A percentile compares a stretch with the other conserved stretches of the same genome.
Evolutionary conservation across 169 alveolate species (phyloP).

Genomic region (Plasmodium cynomolgi): DNA sequence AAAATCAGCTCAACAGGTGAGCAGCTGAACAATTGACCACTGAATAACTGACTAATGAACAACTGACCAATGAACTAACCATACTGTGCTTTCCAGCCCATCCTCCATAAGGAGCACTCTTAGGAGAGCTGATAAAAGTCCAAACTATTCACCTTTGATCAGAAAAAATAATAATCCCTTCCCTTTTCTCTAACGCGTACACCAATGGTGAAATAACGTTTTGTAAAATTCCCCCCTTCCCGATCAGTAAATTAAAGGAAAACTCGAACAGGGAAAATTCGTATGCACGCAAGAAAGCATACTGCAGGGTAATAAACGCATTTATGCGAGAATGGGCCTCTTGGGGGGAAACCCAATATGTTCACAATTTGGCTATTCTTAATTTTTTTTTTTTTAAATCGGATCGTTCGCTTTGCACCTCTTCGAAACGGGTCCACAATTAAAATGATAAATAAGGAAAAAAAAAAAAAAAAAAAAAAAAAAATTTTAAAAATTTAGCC

Average conservation of each 20-base stretch:
- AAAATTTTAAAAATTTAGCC: not conserved
- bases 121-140: not conserved
- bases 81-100: not conserved
- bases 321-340: not conserved
- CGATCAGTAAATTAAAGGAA: not conserved
- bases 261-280: not conserved
- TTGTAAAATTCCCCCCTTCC: not conserved
- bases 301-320: not conserved
- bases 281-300: not conserved
- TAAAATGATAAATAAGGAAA: not conserved
- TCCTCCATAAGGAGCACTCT: not conserved
- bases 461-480: not conserved
- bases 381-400: not conserved
- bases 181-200: not conserved
- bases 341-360: not conserved
- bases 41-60: too few relatives aligned
- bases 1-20: not conserved
- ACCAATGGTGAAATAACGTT: not conserved
- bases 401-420: not conserved
- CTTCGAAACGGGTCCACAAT: not conserved
- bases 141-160: not conserved
- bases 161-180: not conserved
- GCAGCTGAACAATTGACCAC: too few relatives aligned
- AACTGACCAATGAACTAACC: not conserved
- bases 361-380: not conserved